phyloP scores from a whole-genome alignment of 2,329 filamentous ascomycete species.

The Madurella mycetomatis region DNA sequence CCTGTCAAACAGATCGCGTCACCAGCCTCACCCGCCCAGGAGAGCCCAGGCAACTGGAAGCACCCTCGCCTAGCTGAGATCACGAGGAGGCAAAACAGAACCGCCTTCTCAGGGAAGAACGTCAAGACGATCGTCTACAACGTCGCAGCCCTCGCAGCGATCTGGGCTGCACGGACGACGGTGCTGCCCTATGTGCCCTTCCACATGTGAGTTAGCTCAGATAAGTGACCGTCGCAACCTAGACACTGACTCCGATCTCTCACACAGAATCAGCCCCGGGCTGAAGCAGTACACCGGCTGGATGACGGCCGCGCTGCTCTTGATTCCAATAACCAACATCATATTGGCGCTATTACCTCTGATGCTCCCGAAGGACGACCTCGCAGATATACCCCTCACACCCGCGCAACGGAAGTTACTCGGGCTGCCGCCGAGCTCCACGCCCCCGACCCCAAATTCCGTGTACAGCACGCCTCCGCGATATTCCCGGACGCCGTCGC shows the following conservation, averaged over 20 bases:
- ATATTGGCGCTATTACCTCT: conserved; percentile 66
- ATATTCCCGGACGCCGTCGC: conserved; percentile 71
- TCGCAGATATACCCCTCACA: conserved; percentile 86
- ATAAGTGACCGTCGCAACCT: no score
- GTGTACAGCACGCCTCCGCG: conserved; percentile 81
- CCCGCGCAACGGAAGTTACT: conserved; percentile 82
- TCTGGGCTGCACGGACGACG: conserved; percentile 36
- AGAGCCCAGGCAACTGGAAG: conserved; percentile 77
- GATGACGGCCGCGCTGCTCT: conserved; percentile 46
- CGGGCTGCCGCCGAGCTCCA: conserved; percentile 66
- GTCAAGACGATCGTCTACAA: conserved; percentile 68
- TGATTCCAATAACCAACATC: conserved; percentile 67
- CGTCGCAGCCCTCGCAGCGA: conserved; percentile 38
- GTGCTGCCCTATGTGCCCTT: conserved; percentile 34
- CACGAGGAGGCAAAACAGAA: conserved; percentile 70
- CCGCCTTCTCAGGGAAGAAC: conserved; percentile 75
- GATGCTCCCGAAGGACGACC: conserved; percentile 65
- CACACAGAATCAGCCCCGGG: conserved; percentile 31
- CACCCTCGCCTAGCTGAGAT: conserved; percentile 90
- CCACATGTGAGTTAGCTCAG: conserved; percentile 35
- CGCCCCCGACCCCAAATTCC: conserved; percentile 61
- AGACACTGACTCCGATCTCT: conserved; percentile 6
- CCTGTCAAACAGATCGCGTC: conserved; percentile 27
- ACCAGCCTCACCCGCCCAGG: conserved; percentile 40
- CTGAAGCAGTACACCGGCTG: conserved; percentile 39